A percentile compares a stretch with the other conserved stretches of the same genome.
Conservation (phyloP, 2,329 filamentous ascomycete genomes). For the Exophiala mesophila region DNA sequence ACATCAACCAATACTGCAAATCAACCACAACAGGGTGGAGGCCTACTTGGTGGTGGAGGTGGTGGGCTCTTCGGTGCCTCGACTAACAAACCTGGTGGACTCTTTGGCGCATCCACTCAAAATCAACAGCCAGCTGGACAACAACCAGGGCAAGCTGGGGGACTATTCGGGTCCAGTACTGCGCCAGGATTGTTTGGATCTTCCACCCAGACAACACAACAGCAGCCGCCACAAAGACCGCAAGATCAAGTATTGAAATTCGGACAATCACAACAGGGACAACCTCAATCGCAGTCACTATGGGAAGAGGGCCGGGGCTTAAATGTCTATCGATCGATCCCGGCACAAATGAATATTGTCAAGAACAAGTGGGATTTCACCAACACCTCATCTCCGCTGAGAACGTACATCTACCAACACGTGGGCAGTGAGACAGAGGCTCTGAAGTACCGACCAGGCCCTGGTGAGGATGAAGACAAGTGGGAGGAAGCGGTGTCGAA, state of each 20-base stretch:
- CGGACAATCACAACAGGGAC: constrained; percentile 42
- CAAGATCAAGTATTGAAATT: constrained; percentile 38
- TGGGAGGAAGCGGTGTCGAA: constrained; percentile 62
- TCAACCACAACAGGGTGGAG: constrained; percentile 30
- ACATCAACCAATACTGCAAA: constrained; percentile 7
- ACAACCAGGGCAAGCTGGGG: constrained; percentile 26
- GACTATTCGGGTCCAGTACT: constrained; percentile 27
- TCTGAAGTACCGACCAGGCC: constrained; percentile 56
- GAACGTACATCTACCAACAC: constrained; percentile 60
- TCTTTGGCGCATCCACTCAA: constrained; percentile 28
- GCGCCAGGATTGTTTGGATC: constrained; percentile 24
- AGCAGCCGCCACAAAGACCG: constrained; percentile 37
- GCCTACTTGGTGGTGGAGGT: constrained; percentile 23
- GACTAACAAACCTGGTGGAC: constrained; percentile 23
- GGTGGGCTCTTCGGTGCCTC: constrained; percentile 19
- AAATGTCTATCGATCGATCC: constrained; percentile 55
- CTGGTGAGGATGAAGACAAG: constrained; percentile 55
- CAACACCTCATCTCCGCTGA: constrained; percentile 50
- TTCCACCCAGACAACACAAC: constrained; percentile 39
- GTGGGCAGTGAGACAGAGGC: constrained; percentile 52
- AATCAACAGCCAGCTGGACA: too few species aligned
- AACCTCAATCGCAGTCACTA: constrained; percentile 29
- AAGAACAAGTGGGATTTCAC: constrained; percentile 57
- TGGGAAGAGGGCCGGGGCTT: constrained; percentile 19
- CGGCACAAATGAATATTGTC: constrained; percentile 58